Evolutionary conservation across 495 filamentous ascomycete genomes (phyloP).

Genomic region (Cladorrhinum samala): DNA sequence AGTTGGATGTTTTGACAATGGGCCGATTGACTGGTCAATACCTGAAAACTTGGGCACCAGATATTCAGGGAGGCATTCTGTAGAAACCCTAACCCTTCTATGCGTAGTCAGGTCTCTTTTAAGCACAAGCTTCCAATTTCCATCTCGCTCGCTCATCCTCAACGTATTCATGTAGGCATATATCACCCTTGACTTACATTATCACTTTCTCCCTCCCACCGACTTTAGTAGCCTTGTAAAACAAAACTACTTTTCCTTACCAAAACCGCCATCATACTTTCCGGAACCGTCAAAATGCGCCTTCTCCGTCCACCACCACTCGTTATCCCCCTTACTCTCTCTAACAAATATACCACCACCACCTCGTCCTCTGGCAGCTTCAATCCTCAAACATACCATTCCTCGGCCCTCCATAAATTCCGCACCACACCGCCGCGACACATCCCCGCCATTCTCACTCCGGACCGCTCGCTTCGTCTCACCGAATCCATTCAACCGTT

Average conservation of each 20-base stretch:
- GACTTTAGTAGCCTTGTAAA: too few species aligned
- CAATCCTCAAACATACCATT: slow-evolving; percentile 11
- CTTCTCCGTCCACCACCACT: neutral
- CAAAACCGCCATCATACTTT: too few species aligned
- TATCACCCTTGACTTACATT: neutral
- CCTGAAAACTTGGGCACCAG: too few species aligned
- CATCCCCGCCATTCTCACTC: slow-evolving; percentile 49
- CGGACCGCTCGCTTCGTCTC: neutral
- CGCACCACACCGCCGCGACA: slow-evolving; percentile 46
- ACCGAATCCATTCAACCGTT: slow-evolving; percentile 3
- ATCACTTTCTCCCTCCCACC: neutral
- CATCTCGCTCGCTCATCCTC: too few species aligned
- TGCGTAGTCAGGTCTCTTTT: too few species aligned
- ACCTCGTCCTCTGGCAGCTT: slow-evolving; percentile 6
- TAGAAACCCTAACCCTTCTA: too few species aligned
- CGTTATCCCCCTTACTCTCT: neutral
- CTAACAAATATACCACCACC: neutral
- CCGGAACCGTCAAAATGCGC: too few species aligned
- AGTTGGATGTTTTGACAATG: neutral
- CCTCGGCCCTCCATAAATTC: slow-evolving; percentile 11
- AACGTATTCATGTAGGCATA: neutral
- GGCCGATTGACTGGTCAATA: too few species aligned
- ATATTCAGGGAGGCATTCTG: neutral
- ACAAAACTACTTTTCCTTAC: too few species aligned
- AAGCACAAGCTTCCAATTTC: too few species aligned